These are phyloP conservation scores for Colletotrichum cuscutae DNA, from an alignment of 2,329 filamentous ascomycete genomes.

Conservation along the genomic window DNA sequence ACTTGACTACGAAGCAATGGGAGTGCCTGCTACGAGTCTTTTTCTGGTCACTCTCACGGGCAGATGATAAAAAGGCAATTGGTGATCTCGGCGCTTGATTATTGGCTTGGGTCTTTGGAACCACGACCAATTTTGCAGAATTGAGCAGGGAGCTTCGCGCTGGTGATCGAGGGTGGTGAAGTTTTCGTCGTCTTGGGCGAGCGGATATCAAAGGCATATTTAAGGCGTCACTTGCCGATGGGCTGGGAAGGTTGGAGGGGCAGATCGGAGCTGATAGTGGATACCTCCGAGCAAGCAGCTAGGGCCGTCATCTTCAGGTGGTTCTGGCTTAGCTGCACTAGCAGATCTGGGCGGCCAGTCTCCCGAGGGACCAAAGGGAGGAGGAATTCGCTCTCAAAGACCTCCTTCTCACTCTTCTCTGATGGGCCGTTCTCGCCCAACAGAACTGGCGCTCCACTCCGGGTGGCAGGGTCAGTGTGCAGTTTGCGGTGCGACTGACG, in stretches of 20 bases:
- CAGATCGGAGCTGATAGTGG: slow-evolving; percentile 18
- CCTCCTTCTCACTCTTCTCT: background rate
- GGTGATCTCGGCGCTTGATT: background rate
- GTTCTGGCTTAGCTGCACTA: slow-evolving; percentile 19
- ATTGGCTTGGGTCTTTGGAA: background rate
- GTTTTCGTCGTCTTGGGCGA: slow-evolving; percentile 2
- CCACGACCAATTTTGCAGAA: background rate
- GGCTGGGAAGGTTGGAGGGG: background rate
- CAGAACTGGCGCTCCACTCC: slow-evolving; percentile 20
- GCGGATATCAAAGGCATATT: slow-evolving; percentile 23
- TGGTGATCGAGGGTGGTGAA: background rate
- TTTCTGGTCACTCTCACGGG: slow-evolving; percentile 45
- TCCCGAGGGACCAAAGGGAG: background rate
- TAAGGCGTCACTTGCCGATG: slow-evolving; percentile 11
- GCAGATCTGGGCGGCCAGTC: slow-evolving; percentile 12
- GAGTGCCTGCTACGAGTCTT: slow-evolving; percentile 60
- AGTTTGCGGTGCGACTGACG: background rate
- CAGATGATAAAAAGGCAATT: background rate
- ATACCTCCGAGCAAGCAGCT: slow-evolving; percentile 1
- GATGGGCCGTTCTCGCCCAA: slow-evolving; percentile 25
- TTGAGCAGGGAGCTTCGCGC: background rate
- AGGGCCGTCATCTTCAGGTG: background rate
- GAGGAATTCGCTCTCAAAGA: slow-evolving; percentile 6
- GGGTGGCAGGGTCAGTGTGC: background rate
- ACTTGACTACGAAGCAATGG: slow-evolving; percentile 63